Conservation (phyloP, 1,284 basidiomycete species). For the Kalmanozyma brasiliensis region DNA sequence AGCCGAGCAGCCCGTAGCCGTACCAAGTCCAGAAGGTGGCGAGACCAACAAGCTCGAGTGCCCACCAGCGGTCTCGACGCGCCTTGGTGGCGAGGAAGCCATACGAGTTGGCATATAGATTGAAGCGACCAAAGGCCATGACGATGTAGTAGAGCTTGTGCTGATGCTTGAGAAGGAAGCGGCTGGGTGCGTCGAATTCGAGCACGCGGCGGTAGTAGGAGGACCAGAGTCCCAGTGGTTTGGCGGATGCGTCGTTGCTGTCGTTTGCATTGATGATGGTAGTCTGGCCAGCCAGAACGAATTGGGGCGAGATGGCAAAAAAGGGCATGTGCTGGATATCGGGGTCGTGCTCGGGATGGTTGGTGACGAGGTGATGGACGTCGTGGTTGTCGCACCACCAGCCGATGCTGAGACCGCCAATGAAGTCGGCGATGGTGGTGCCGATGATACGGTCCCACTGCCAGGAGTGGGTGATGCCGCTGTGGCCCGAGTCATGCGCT, state of each 20-base stretch:
- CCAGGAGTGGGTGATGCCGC: conserved; percentile 91
- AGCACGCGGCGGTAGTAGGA: conserved; percentile 94
- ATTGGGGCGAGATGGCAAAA: conserved; percentile 89
- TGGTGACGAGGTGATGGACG: conserved; percentile 95
- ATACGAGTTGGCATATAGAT: conserved; percentile 92
- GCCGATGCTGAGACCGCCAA: conserved; percentile 90
- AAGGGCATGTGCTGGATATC: conserved; percentile 97
- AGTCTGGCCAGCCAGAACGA: conserved; percentile 69
- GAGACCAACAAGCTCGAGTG: conserved; percentile 76
- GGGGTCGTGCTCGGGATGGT: conserved; percentile 91
- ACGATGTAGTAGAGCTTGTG: conserved; percentile 93
- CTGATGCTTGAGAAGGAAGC: conserved; percentile 79
- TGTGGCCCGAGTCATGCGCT: conserved; percentile 94
- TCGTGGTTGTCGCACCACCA: conserved; percentile 99
- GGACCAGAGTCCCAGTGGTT: conserved; percentile 76
- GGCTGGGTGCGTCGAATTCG: conserved; percentile 79
- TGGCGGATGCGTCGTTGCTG: not conserved
- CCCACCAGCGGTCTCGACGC: conserved; percentile 65
- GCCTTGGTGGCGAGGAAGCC: conserved; percentile 75
- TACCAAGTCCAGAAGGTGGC: conserved; percentile 85
- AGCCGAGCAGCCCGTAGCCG: conserved; percentile 72
- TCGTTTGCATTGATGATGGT: conserved; percentile 26
- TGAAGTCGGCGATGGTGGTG: conserved; percentile 83
- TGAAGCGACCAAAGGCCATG: conserved; percentile 91
- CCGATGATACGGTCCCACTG: conserved; percentile 81